Base-by-base conservation (phyloP, 2,329 filamentous ascomycete species). In the Aureobasidium melanogenum region DNA sequence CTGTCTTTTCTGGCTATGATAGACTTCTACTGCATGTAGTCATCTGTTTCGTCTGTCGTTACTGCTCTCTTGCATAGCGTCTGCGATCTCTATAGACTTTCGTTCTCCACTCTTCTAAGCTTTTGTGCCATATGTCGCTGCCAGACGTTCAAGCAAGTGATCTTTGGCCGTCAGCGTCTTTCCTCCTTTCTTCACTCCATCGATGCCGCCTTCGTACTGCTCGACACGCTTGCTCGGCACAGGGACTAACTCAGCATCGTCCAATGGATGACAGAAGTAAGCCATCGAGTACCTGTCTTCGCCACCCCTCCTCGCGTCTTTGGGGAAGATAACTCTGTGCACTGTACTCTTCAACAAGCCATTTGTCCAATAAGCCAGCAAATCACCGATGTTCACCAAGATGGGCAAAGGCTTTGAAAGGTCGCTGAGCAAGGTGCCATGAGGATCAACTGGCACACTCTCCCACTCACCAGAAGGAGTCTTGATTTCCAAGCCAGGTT, bases 341-440 rank as follows among this genome's bases (percentile, higher is more conserved):
- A 97, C 84, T 0, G 93, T 97, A 67, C 87, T 91, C 67, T 91
- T 88, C 64, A 97, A 80, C 50, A 97, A 75, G 0, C 92, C 91
- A 65, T 88, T 88, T 0, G 94, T 97, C 93, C 93, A 97, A 73
- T 95, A 94, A 36, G 85, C 88, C 15, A 89, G 75, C 36, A 88
- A 67, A 69, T 89, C 87, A 0, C 85, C 87, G n/a, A 89, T 88
- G 64, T 88, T 88, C 15, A 88, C 81, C 3, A 87, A 71, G n/a
- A 84, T 90, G 1, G 88, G 92, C 68, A 66, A 70, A 2, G 64
- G 36, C 7, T 32, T 24, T 9, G 41, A 38, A 17, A 24, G 26
- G 12, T 39, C 14, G 9, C n/a, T 38, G 22, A 28, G 5, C 2
- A 32, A 34, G 8, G 51, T 47, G 39, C 41, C 47, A 0, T 50